A percentile compares a stretch with the other conserved stretches of the same genome.
phyloP scores from a whole-genome alignment of 768 basidiomycete genomes.

The Rhodocollybia butyracea region DNA sequence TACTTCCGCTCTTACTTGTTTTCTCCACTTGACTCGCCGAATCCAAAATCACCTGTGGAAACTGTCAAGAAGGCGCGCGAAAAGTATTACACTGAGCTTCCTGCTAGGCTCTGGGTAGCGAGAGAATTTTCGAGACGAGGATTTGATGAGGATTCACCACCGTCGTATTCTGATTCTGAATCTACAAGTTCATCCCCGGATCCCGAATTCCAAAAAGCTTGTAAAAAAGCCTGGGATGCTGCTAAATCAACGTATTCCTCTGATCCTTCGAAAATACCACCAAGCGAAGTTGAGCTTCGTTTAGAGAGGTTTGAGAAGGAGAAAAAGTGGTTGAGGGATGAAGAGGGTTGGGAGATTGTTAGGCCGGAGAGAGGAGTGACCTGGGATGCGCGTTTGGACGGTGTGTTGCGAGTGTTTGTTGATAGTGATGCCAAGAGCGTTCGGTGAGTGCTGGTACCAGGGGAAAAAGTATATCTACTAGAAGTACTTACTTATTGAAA shows the following conservation, averaged over 20 bases:
- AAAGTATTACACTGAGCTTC: slow-evolving; percentile 73
- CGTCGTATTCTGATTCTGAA: not conserved
- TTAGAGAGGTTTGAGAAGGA: slow-evolving; percentile 91
- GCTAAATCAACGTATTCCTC: not conserved
- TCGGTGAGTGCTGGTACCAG: too few species aligned
- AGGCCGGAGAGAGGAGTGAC: slow-evolving; percentile 56
- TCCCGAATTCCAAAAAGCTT: not conserved
- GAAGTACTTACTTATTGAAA: too few species aligned
- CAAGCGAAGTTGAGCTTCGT: slow-evolving; percentile 84
- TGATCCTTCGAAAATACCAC: slow-evolving; percentile 37
- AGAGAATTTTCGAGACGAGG: slow-evolving; percentile 67
- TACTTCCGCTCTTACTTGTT: slow-evolving; percentile 60
- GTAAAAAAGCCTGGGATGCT: not conserved
- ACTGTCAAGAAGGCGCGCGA: slow-evolving; percentile 68
- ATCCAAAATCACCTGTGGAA: slow-evolving; percentile 30
- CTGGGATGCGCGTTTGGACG: slow-evolving; percentile 77
- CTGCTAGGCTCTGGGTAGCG: slow-evolving; percentile 63
- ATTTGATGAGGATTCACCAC: slow-evolving; percentile 44
- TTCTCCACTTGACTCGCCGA: slow-evolving; percentile 26
- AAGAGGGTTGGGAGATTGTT: slow-evolving; percentile 77
- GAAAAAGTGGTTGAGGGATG: slow-evolving; percentile 75
- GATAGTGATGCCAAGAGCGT: slow-evolving; percentile 18
- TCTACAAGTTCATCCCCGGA: too few species aligned
- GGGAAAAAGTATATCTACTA: too few species aligned
- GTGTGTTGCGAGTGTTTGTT: slow-evolving; percentile 58